Conservation (phyloP, 1,139 yeast genomes). For the Arxiozyma slooffiae region DNA sequence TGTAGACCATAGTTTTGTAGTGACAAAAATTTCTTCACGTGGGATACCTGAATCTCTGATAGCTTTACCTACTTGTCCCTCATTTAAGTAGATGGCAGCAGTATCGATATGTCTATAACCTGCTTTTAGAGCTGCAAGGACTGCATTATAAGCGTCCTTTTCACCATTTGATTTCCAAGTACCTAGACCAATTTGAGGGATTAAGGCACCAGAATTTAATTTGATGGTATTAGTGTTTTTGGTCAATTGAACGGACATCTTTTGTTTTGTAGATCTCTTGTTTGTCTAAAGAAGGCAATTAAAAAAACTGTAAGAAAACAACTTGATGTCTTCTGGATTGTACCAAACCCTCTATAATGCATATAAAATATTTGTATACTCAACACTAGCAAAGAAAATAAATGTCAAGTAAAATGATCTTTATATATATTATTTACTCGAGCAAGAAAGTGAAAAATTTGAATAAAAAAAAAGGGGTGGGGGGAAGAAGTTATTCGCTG, state of each 20-base stretch:
- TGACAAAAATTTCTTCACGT: constrained; percentile 61
- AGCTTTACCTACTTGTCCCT: constrained; percentile 56
- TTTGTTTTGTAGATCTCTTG: neutral
- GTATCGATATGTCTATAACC: constrained; percentile 79
- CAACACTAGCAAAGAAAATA: no score
- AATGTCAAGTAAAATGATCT: no score
- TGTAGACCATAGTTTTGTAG: constrained; percentile 72
- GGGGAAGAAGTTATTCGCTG: neutral
- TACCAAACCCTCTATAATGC: no score
- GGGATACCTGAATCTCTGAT: constrained; percentile 59
- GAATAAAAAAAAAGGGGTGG: neutral
- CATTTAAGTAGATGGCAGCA: constrained; percentile 61
- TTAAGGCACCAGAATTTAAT: constrained; percentile 52
- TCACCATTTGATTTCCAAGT: constrained; percentile 65
- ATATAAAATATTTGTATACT: no score
- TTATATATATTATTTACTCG: no score
- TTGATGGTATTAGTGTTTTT: constrained; percentile 31
- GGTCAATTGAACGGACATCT: constrained; percentile 13
- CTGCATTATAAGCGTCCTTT: constrained; percentile 52
- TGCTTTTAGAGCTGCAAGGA: constrained; percentile 49
- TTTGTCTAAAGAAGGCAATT: neutral
- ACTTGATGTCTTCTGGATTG: no score
- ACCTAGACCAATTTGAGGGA: constrained; percentile 68
- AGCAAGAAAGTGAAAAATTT: no score
- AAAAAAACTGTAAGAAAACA: neutral